phyloP scores from a whole-genome alignment of 768 basidiomycete species.

The Auricularia auricula-judae region DNA sequence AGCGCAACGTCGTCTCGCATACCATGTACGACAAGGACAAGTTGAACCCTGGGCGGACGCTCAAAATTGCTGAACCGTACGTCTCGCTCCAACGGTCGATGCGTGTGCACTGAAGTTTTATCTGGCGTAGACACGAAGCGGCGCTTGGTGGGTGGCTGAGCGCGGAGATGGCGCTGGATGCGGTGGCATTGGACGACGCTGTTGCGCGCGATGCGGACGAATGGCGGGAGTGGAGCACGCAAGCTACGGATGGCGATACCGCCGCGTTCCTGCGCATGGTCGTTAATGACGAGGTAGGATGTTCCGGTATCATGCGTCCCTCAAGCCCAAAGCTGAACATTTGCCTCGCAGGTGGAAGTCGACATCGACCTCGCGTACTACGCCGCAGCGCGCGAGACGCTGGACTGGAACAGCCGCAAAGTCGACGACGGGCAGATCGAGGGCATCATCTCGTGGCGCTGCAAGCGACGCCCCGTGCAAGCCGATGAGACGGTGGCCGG shows the following conservation, averaged over 20 bases:
- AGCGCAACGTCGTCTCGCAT: conserved; percentile 57
- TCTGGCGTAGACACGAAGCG: conserved; percentile 46
- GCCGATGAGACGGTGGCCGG: conserved; percentile 5
- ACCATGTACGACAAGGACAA: conserved; percentile 51
- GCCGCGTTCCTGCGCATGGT: conserved; percentile 68
- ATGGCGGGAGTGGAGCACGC: conserved; percentile 70
- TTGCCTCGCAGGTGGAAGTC: conserved; percentile 50
- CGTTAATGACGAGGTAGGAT: conserved; percentile 60
- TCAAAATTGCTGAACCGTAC: conserved; percentile 68
- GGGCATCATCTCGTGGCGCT: conserved; percentile 33
- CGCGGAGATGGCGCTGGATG: conserved; percentile 61
- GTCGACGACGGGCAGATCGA: conserved; percentile 83
- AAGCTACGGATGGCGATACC: conserved; percentile 71
- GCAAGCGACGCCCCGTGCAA: conserved; percentile 28
- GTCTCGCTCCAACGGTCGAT: conserved; percentile 8
- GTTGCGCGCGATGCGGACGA: conserved; percentile 27
- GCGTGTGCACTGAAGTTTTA: conserved; percentile 1
- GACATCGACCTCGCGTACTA: conserved; percentile 54
- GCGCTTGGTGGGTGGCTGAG: conserved; percentile 53
- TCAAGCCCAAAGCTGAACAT: too few species aligned
- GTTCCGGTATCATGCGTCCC: too few species aligned
- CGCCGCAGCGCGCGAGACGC: conserved; percentile 37
- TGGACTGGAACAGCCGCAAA: conserved; percentile 87
- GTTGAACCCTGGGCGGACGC: conserved; percentile 56
- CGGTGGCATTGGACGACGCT: conserved; percentile 15